Conservation (phyloP, 352 stramenopile species). For the Phytophthora cactorum region DNA sequence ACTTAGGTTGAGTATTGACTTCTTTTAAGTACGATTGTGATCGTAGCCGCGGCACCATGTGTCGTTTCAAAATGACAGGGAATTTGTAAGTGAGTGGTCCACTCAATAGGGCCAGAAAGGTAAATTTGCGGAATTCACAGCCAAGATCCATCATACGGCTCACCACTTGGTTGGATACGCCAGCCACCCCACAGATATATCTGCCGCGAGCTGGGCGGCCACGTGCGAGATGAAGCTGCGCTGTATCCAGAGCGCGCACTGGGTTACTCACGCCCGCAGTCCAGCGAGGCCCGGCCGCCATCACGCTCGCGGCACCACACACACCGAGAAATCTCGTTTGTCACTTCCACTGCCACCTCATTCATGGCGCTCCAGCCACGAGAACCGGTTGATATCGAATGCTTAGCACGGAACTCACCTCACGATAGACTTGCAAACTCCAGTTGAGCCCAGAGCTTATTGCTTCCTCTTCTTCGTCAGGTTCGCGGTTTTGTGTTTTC, state of each 20-base stretch:
- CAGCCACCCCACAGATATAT: background rate
- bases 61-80: too few species aligned
- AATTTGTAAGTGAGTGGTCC: too few species aligned
- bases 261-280: background rate
- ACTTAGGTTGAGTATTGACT: too few species aligned
- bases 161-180: conserved; percentile 4
- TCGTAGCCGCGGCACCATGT: too few species aligned
- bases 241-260: background rate
- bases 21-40: too few species aligned
- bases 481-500: background rate
- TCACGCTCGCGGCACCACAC: conserved; percentile 8
- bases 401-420: background rate
- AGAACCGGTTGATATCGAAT: conserved; percentile 5
- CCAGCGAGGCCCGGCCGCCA: conserved; percentile 5
- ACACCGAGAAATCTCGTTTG: conserved; percentile 6
- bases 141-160: too few species aligned
- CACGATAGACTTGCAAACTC: conserved; percentile 1
- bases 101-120: too few species aligned
- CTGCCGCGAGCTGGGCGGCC: background rate
- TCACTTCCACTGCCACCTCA: conserved; percentile 11
- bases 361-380: conserved; percentile 12
- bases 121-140: too few species aligned
- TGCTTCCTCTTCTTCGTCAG: background rate
- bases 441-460: conserved; percentile 10
- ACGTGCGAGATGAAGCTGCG: conserved; percentile 6